Conservation (phyloP, 306 rosid genomes). For the Vicia sativa region DNA sequence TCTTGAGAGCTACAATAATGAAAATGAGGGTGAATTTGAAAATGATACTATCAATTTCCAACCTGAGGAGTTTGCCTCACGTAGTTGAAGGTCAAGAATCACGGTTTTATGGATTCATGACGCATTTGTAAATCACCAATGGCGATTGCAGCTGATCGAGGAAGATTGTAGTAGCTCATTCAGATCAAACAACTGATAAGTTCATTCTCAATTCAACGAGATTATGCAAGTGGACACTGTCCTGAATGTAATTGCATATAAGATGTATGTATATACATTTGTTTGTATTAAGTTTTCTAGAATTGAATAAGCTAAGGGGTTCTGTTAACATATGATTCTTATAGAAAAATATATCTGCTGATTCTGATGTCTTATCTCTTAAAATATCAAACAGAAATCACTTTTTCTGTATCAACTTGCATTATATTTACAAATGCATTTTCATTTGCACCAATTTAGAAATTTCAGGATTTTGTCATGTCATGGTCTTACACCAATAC, state of each 20-base stretch:
- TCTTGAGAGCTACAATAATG: slow-evolving; percentile 50
- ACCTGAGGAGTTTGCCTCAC: slow-evolving; percentile 37
- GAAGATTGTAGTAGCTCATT: slow-evolving; percentile 30
- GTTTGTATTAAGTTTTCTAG: slow-evolving; percentile 5
- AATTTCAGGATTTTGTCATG: neutral
- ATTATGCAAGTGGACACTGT: slow-evolving; percentile 25
- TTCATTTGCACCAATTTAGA: neutral
- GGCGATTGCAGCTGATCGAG: neutral
- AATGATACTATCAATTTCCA: slow-evolving; percentile 37
- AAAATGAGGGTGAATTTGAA: slow-evolving; percentile 38
- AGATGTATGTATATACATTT: slow-evolving; percentile 34
- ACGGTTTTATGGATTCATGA: slow-evolving; percentile 18
- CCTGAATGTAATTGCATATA: slow-evolving; percentile 20
- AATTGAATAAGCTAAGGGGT: slow-evolving; percentile 6
- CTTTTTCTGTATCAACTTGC: neutral
- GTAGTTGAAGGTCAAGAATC: slow-evolving; percentile 42
- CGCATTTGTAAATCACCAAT: slow-evolving; percentile 9
- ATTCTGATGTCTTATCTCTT: neutral
- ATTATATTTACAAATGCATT: neutral
- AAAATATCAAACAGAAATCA: neutral
- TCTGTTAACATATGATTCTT: slow-evolving; percentile 8
- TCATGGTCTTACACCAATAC: neutral
- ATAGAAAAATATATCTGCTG: slow-evolving; percentile 13
- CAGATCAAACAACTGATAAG: slow-evolving; percentile 28
- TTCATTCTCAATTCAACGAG: slow-evolving; percentile 19